Base-by-base conservation (phyloP, 140 eudicot species). In the Senecio squalidus region DNA sequence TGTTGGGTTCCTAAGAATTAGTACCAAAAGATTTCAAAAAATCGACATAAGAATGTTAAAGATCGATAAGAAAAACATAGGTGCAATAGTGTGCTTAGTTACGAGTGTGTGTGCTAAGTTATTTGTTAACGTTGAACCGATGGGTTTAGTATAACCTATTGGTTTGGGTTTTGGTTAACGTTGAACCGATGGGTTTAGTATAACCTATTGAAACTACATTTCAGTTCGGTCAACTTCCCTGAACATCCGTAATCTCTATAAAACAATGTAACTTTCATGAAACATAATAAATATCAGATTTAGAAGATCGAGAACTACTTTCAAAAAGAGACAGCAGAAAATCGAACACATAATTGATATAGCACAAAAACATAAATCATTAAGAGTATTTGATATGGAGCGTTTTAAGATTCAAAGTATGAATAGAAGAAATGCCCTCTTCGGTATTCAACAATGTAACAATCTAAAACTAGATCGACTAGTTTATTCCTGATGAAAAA, bases 1-100 rank as follows among this genome's bases (percentile, higher is more conserved):
- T 84, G 95, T 28, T 92, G 99, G 99, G 94, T 92, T 62, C 95
- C 99, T 1, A 83, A 73, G 51, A 62, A 53, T 26, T 34, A 64
- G 24, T 39, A 34, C 36, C 41, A 26, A 24, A 71, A 9, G 14
- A 9, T 16, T 21, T 14, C 23, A 10, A 11, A 31, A 26, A 21
- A 46, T 6, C 27, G 14, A 25, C 64, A 22, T 59, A 22, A 59
- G 18, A 26, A 43, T 40, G 33, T 60, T 0, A 14, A 5, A 5
- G 54, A 65, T 58, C 18, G 67, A 28, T 23, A 27, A n/a, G 8
- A 20, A 6, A 56, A 16, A 21, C 21, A 6, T 41, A 39, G 50
- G 34, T 15, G 30, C 7, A 16, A 14, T 34, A 40, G 55, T 39
- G 31, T 66, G 7, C 29, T 29, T 16, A 30, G 1, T 41, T 20